Percentiles rank a stretch among this genome's conserved stretches.
phyloP scores from a whole-genome alignment of 352 stramenopile species.

The Globisporangium mamillatum region DNA sequence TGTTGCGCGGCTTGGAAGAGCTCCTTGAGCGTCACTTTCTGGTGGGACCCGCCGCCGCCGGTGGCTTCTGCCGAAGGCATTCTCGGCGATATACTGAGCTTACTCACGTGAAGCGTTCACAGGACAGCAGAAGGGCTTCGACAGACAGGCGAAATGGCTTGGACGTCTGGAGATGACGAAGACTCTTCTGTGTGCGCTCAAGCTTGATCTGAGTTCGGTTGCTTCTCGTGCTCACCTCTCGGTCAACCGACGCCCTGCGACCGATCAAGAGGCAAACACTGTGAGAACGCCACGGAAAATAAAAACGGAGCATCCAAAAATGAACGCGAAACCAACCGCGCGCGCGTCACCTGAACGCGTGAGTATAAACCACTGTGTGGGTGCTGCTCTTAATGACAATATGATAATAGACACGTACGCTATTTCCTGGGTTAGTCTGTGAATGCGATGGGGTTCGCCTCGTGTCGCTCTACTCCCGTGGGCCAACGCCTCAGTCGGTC shows the following conservation, averaged over 20 bases:
- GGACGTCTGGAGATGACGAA: neutral
- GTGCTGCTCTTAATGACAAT: too few relatives aligned
- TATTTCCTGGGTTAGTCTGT: neutral
- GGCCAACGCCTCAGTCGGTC: too few relatives aligned
- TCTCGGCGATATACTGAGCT: neutral
- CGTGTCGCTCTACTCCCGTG: too few relatives aligned
- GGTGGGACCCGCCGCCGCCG: neutral
- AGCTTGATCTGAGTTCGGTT: neutral
- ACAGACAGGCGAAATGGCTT: neutral
- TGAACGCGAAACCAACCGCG: constrained; percentile 1
- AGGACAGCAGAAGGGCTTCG: neutral
- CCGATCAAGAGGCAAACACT: constrained; percentile 2
- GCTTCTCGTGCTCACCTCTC: neutral
- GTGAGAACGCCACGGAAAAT: neutral
- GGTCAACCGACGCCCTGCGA: constrained; percentile 10
- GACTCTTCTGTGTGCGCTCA: neutral
- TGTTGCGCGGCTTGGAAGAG: constrained; percentile 68
- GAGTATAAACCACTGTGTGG: neutral
- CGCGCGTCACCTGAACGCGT: constrained; percentile 4
- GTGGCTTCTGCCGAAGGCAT: constrained; percentile 5
- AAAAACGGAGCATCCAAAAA: constrained; percentile 4
- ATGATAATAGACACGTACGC: too few relatives aligned
- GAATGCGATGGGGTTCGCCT: too few relatives aligned
- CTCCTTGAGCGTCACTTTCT: constrained; percentile 49
- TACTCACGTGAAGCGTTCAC: neutral